Conservation (phyloP, 2,329 filamentous ascomycete species). For the Diplodia mutila region DNA sequence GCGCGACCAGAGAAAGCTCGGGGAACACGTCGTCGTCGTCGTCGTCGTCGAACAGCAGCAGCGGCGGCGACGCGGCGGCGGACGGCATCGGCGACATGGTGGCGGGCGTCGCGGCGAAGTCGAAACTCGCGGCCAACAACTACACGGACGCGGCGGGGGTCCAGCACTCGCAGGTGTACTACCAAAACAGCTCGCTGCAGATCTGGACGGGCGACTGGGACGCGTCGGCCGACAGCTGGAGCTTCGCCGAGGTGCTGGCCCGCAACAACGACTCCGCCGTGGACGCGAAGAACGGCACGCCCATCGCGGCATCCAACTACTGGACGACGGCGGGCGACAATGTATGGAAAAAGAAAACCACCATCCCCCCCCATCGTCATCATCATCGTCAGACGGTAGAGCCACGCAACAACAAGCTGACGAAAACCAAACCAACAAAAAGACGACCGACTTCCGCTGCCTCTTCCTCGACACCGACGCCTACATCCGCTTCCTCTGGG, state of each 20-base stretch:
- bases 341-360: no score
- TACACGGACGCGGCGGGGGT: neutral
- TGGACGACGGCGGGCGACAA: neutral
- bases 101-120: neutral
- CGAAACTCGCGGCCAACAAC: neutral
- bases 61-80: no score
- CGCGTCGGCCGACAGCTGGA: neutral
- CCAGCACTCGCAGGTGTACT: neutral
- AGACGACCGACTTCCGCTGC: neutral
- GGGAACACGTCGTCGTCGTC: no score
- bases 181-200: neutral
- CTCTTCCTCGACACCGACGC: neutral
- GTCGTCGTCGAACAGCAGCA: no score
- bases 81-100: no score
- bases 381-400: no score
- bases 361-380: no score
- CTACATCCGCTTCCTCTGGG: neutral
- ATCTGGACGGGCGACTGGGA: neutral
- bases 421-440: no score
- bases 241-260: neutral
- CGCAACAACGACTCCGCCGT: no score
- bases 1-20: no score
- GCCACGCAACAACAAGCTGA: no score
- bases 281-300: neutral
- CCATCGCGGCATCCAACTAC: neutral